Base-by-base conservation (phyloP, 1,139 yeast species). In the Taphrina populina region DNA sequence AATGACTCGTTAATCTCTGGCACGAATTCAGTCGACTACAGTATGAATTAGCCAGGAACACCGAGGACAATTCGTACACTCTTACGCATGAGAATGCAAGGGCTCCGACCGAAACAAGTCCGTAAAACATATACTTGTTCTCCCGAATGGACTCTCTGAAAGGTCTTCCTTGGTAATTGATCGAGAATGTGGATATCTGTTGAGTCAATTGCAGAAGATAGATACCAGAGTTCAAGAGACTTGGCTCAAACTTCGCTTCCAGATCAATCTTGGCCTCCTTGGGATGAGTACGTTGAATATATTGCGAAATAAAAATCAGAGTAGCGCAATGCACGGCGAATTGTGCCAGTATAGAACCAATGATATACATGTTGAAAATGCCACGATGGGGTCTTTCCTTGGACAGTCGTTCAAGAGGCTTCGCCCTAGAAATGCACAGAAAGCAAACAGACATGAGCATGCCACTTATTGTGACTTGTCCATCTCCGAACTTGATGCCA, bases 311-410 rank as follows among this genome's bases (percentile, higher is more conserved):
- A 68, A 88, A 88, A 60, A 92, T 73, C 73, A 92, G 78, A 4
- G 96, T 82, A 43, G 76, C 72, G 64, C 92, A 84, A 69, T 92
- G 99, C 63, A 92, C 81, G 13, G 95, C 95, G 77, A 92, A 94
- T 72, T 92, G 99, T 36, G 96, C 95, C 63, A 92, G 75, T 64
- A 92, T 90, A 0, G 97, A 90, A 2, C 98, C 98, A 96, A 92
- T 90, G 65, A 90, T 92, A 72, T 92, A 92, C 62, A 76, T 77
- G 71, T 90, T 92, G 77, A 94, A 94, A 63, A 92, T 94, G 60
- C 97, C 97, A 44, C 95, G 94, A 73, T 90, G 98, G 34, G 99
- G 99, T 73, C 99, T 84, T 70, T 88, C 88, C 70, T 84, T 87
- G 10, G 96, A 86, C 63, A 92, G 76, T 70, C 88, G 86, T 61